Base-by-base conservation (phyloP, 306 rosid species). In the Hippophae gyantsensis region DNA sequence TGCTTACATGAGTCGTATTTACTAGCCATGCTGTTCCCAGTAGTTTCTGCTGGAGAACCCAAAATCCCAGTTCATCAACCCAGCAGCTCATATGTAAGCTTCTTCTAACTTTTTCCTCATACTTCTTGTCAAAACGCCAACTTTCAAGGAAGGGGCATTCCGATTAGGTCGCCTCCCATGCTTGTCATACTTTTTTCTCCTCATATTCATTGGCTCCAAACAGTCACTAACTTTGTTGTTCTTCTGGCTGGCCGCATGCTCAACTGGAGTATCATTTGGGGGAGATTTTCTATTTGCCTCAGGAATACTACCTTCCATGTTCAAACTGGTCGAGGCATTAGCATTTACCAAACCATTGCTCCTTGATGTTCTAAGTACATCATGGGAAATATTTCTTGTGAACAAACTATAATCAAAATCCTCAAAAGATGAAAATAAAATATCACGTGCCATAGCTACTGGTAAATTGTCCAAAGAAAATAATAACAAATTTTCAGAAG, bases 341-440 rank as follows among this genome's bases (percentile, higher is more conserved):
- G 69, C 64, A 65, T 65, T 56, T 52, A 60, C 11, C 9, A 53
- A 52, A 67, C 23, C 7, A 25, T 46, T 67, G 13, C 43, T 62
- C 42, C 6, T 3, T 10, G 58, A 58, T 18, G 41, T 66, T 75
- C 63, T 64, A 18, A 32, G 58, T 38, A 55, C 53, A 48, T 68
- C 68, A 50, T 53, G 47, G 63, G 14, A 67, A 43, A 58, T 47
- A 42, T 58, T 59, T 38, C 63, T 56, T 27, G 27, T 50, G 53
- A 72, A 32, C 52, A 38, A 52, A 67, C 45, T 10, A 68, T 64
- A 10, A 63, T 61, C 69, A 32, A 65, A 43, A 40, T 72, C 70
- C 62, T 72, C 80, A 70, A 54, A 44, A 54, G 58, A 44, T 54
- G 79, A 69, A 48, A 61, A 9, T 6, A 70, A 58, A 48, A 70